Evolutionary conservation across 192 early-diverging fungal species (phyloP).

Genomic region (Pilobolus umbonatus): DNA sequence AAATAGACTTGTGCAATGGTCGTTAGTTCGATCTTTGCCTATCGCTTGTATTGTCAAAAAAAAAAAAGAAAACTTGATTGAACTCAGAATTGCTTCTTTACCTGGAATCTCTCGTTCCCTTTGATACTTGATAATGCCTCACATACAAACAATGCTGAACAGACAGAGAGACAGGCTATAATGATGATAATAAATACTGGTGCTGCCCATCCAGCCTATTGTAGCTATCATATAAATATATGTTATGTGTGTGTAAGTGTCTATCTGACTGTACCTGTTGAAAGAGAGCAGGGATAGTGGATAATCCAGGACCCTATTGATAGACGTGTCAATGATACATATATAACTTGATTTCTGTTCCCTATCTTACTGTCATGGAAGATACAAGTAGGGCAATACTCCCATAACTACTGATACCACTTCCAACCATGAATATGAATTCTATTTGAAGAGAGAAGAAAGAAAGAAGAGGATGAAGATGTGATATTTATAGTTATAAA

Average conservation of each 20-base stretch:
- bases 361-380: slow-evolving; percentile 27
- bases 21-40: slow-evolving; percentile 67
- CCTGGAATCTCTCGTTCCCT: slow-evolving; percentile 68
- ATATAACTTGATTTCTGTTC: not conserved
- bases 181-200: slow-evolving; percentile 50
- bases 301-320: slow-evolving; percentile 25
- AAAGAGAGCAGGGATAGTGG: slow-evolving; percentile 48
- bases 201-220: slow-evolving; percentile 36
- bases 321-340: not conserved
- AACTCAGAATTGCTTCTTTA: slow-evolving; percentile 9
- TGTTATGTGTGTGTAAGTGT: not conserved
- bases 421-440: too few species aligned
- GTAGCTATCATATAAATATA: not conserved
- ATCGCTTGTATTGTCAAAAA: not conserved
- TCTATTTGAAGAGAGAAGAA: too few species aligned
- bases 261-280: slow-evolving; percentile 37
- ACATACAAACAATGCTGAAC: slow-evolving; percentile 63
- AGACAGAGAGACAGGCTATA: slow-evolving; percentile 53
- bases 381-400: slow-evolving; percentile 25
- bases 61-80: not conserved
- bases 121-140: slow-evolving; percentile 64
- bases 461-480: too few species aligned
- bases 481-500: too few species aligned
- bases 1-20: slow-evolving; percentile 63
- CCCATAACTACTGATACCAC: slow-evolving; percentile 21